Evolutionary conservation across 2,329 filamentous ascomycete species (phyloP).

Genomic region (Endoconidiophora polonica): DNA sequence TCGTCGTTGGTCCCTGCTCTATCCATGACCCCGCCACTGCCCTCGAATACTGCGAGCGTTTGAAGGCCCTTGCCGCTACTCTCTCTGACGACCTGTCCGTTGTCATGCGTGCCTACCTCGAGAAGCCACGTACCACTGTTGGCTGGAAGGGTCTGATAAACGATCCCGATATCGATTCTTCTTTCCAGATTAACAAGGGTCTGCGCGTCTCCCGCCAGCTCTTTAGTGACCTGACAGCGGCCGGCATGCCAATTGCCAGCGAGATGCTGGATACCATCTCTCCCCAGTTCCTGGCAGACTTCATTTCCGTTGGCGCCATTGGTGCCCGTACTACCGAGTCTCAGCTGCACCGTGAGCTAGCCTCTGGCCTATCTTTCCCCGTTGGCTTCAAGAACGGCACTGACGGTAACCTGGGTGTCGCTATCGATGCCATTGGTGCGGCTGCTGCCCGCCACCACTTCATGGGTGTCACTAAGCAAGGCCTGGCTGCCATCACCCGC

Average conservation of each 20-base stretch:
- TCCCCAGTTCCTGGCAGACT: constrained; percentile 90
- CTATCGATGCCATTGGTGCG: constrained; percentile 88
- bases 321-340: constrained; percentile 93
- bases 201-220: constrained; percentile 81
- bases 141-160: constrained; percentile 99
- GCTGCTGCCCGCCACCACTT: constrained; percentile 84
- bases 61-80: constrained; percentile 63
- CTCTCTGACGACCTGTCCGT: constrained; percentile 72
- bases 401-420: constrained; percentile 76
- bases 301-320: constrained; percentile 89
- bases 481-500: constrained; percentile 82
- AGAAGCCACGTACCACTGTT: constrained; percentile 95
- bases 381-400: constrained; percentile 99
- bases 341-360: constrained; percentile 89
- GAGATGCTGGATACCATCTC: constrained; percentile 99
- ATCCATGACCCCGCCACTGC: constrained; percentile 86
- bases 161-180: constrained; percentile 93
- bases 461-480: constrained; percentile 96
- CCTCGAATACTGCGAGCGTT: constrained; percentile 68
- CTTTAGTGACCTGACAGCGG: constrained; percentile 74
- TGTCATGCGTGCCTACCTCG: constrained; percentile 96
- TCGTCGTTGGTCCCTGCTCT: constrained; percentile 89
- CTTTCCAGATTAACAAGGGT: constrained; percentile 98
- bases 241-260: constrained; percentile 85
- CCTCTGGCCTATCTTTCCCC: constrained; percentile 87